Conservation (phyloP, 495 filamentous ascomycete species). For the Coniosporium apollinis region DNA sequence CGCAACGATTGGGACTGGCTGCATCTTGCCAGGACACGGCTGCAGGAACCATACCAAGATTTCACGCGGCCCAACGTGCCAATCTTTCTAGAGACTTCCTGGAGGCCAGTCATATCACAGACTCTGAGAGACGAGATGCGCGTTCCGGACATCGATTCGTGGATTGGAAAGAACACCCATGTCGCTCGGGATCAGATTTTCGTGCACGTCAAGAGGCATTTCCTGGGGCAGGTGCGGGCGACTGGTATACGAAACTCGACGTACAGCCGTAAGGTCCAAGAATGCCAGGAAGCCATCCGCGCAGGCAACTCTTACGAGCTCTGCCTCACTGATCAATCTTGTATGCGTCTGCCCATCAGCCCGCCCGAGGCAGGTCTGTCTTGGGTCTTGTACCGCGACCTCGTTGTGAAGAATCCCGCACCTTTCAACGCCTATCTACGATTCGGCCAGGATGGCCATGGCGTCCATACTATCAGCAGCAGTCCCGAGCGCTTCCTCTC, state of each 20-base stretch:
- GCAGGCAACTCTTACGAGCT: slow-evolving; percentile 86
- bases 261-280: slow-evolving; percentile 49
- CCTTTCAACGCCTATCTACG: slow-evolving; percentile 72
- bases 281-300: slow-evolving; percentile 54
- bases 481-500: slow-evolving; percentile 87
- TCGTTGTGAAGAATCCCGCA: slow-evolving; percentile 61
- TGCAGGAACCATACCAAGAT: no score
- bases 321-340: slow-evolving; percentile 65
- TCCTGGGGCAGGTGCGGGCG: no score
- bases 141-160: no score
- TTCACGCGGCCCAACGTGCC: no score
- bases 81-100: no score
- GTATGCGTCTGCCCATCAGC: slow-evolving; percentile 29
- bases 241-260: slow-evolving; percentile 22
- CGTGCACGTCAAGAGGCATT: no score
- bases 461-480: slow-evolving; percentile 55
- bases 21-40: no score
- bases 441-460: slow-evolving; percentile 25
- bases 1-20: slow-evolving; percentile 19
- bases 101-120: no score
- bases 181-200: no score
- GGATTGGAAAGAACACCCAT: no score
- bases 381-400: slow-evolving; percentile 57
- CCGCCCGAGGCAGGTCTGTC: slow-evolving; percentile 18
- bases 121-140: no score